A percentile compares a stretch with the other conserved stretches of the same genome.
phyloP scores from a whole-genome alignment of 345 rosid species.

The Microthlaspi erraticum region DNA sequence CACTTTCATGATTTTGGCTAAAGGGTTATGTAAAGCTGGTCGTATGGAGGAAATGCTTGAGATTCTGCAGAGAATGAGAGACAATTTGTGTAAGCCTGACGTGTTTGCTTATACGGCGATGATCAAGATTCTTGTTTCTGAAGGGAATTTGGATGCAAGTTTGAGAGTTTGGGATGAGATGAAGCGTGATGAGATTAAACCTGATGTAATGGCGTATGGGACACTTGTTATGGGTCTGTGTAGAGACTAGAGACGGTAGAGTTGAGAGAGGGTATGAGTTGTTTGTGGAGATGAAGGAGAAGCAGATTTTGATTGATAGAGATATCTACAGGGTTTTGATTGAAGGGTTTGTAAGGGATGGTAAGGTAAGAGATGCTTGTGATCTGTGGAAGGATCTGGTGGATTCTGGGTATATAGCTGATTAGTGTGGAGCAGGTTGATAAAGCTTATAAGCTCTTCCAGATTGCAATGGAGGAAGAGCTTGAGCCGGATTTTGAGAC shows the following conservation, averaged over 20 bases:
- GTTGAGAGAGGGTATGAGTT: slow-evolving; percentile 63
- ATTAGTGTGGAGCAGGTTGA: slow-evolving; percentile 60
- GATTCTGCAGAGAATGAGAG: slow-evolving; percentile 72
- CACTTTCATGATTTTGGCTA: slow-evolving; percentile 78
- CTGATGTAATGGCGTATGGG: slow-evolving; percentile 86
- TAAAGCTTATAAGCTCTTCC: slow-evolving; percentile 77
- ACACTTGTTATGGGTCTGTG: slow-evolving; percentile 73
- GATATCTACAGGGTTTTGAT: slow-evolving; percentile 64
- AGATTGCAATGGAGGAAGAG: slow-evolving; percentile 60
- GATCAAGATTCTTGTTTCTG: slow-evolving; percentile 62
- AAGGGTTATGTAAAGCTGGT: slow-evolving; percentile 79
- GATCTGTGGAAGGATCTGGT: slow-evolving; percentile 82
- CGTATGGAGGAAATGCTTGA: slow-evolving; percentile 63
- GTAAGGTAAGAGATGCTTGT: slow-evolving; percentile 69
- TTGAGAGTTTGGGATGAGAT: slow-evolving; percentile 86
- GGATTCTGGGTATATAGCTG: slow-evolving; percentile 84
- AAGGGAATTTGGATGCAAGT: slow-evolving; percentile 74
- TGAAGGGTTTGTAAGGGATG: slow-evolving; percentile 69
- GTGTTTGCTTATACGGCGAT: slow-evolving; percentile 89
- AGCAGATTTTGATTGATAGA: slow-evolving; percentile 71
- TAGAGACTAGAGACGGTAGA: slow-evolving; percentile 60
- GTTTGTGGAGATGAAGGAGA: slow-evolving; percentile 80
- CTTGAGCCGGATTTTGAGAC: slow-evolving; percentile 72
- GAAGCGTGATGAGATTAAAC: slow-evolving; percentile 66
- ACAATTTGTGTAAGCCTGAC: slow-evolving; percentile 73